Base-by-base conservation (phyloP, 768 basidiomycete genomes). In the Amanita pseudoporphyria region DNA sequence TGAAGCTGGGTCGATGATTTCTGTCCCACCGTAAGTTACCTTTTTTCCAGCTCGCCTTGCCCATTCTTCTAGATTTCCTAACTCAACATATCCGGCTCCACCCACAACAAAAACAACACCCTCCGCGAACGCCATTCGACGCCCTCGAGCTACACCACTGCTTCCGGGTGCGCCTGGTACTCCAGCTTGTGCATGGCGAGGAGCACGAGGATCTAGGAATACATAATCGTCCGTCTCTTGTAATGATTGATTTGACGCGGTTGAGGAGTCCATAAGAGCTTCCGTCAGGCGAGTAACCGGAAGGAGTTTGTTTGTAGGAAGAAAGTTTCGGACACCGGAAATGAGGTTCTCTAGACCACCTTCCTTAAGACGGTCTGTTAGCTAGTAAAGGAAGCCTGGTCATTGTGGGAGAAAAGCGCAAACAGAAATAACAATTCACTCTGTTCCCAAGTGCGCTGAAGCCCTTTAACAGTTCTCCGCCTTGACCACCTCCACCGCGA, bases 181-280 rank as follows among this genome's bases (percentile, higher is more conserved):
- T 30, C 79, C 72, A 52, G 69, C 56, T 57, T 76, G 57, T 52
- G 67, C 60, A 54, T 78, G 71, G 43, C 85, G 78, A 9, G 85
- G 81, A 12, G 85, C 83, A 18, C 87, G 83, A 7, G 95, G 95
- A 63, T 99, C 95, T 48, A 99, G 81, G 70, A 88, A 86, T 38
- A 99, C 64, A 66, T 84, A 99, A 26, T 99, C 95, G 61, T 99
- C 95, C 1, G 95, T 97, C 64, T 96, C 93, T 59, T 90, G 86
- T 30, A 99, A 66, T 4, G 96, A 97, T 62, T 94, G 88, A 52
- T 93, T 94, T 22, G 90, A 87, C 2, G 92, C 96, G 1, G 87
- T 76, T 0, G 93, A 84, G 0, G 96, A 94, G 62, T 99, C 96
- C 94, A 98, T 98, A 24, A 99, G 73, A 18, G 96, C 95, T 60